Percentiles rank a stretch among this genome's conserved stretches.
phyloP scores from a whole-genome alignment of 192 early-diverging fungal genomes.

The Gonapodya sp. region DNA sequence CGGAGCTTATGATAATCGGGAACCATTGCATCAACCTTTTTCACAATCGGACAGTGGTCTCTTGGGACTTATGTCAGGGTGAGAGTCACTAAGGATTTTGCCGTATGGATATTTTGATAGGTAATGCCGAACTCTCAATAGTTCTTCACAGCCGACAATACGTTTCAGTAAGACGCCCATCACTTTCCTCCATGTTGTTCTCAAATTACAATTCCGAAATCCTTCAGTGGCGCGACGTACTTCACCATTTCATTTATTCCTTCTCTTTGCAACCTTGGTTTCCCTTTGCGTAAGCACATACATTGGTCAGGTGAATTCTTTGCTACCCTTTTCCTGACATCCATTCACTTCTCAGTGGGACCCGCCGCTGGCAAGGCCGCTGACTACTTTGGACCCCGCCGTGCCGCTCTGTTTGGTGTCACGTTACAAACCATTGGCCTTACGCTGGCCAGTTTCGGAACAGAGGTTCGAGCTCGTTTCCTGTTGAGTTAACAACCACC shows the following conservation, averaged over 20 bases:
- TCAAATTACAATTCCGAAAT: background rate
- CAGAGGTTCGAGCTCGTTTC: background rate
- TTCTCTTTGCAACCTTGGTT: background rate
- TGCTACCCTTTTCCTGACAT: background rate
- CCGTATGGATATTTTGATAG: background rate
- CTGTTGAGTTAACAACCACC: no score
- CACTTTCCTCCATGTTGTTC: background rate
- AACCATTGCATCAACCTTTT: no score
- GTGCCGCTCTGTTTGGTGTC: background rate
- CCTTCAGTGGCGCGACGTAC: background rate
- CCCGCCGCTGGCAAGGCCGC: background rate
- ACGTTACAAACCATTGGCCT: background rate
- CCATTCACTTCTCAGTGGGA: background rate
- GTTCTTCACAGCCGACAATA: background rate
- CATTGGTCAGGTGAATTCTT: background rate
- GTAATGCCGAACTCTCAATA: background rate
- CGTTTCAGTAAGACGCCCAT: background rate
- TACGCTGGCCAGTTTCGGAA: background rate
- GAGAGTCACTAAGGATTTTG: no score
- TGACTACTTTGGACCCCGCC: conserved; percentile 7
- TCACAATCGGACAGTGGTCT: no score
- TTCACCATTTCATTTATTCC: background rate
- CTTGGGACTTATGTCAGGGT: background rate
- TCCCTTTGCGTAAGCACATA: background rate
- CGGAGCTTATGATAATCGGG: no score